Evolutionary conservation across 2,329 filamentous ascomycete genomes (phyloP).

Genomic region (Aspergillus aculeatus): DNA sequence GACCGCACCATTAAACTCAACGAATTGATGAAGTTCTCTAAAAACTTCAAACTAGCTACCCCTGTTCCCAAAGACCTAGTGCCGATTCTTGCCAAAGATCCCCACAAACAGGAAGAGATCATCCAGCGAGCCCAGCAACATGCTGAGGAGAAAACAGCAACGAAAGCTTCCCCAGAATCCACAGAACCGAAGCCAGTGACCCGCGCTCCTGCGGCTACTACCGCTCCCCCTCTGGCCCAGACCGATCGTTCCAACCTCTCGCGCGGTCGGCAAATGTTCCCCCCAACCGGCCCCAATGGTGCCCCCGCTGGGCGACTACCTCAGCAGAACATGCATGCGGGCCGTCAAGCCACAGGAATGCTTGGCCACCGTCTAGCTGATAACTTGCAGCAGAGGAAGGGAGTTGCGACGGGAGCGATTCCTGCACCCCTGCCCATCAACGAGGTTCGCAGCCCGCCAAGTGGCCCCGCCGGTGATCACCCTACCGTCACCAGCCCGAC

Average conservation of each 20-base stretch:
- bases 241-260: constrained; percentile 50
- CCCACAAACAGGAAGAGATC: constrained; percentile 89
- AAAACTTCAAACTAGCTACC: constrained; percentile 89
- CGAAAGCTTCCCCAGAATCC: constrained; percentile 45
- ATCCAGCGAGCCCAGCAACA: constrained; percentile 82
- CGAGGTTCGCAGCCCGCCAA: constrained; percentile 70
- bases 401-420: constrained; percentile 41
- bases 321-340: constrained; percentile 44
- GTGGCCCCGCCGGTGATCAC: constrained; percentile 65
- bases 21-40: constrained; percentile 91
- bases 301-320: constrained; percentile 41
- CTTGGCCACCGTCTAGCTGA: constrained; percentile 53
- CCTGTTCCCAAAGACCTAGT: constrained; percentile 90
- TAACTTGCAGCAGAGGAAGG: constrained; percentile 54
- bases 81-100: constrained; percentile 93
- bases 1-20: constrained; percentile 93
- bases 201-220: constrained; percentile 47
- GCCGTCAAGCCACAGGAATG: constrained; percentile 45
- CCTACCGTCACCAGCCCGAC: constrained; percentile 45
- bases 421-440: constrained; percentile 58
- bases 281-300: constrained; percentile 48
- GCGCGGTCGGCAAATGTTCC: constrained; percentile 48
- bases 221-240: constrained; percentile 35
- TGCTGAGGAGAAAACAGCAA: constrained; percentile 56
- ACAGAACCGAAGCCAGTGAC: constrained; percentile 56